Base-by-base conservation (phyloP, 2,329 filamentous ascomycete species). In the Rhynchosporium agropyri region DNA sequence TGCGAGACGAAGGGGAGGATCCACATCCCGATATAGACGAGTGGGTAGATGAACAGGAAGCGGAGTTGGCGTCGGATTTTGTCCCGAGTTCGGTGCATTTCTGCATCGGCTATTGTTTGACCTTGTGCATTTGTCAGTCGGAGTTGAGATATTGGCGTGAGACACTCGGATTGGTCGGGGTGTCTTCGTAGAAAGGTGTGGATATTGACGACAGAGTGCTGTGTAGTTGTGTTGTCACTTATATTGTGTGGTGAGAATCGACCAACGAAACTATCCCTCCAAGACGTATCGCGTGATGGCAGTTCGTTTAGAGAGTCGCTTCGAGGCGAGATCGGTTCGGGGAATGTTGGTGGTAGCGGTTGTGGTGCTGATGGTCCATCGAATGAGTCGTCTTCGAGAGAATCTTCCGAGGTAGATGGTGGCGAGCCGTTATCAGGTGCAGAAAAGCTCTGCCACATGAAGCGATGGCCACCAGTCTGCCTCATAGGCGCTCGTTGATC, bases 11-110 rank as follows among this genome's bases (percentile, higher is more conserved):
- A 90, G 0, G 90, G 90, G 7, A 90, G 76, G 3, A 89, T 76
- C 90, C 90, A 94, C 67, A 91, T 84, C 4, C 84, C 75, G 26
- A 90, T 80, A 74, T 94, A 93, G 3, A 89, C 82, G 20, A 88
- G 73, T 0, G 90, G 90, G 73, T 94, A 94, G 54, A 92, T 85
- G 75, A 93, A 91, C 20, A 92, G 80, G 36, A 89, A 82, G 38
- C 88, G 84, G 2, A 92, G 80, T 70, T 92, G 89, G 9, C 87
- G 83, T 50, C 84, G 82, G 63, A 90, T 87, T 63, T 82, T 83
- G 15, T 81, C 77, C 12, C 85, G 81, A 1, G 72, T 72, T 3
- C 68, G 67, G 8, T 81, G 74, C 68, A 78, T 73, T 54, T 74
- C 70, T 2, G 72, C 72, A 2, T 74, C 72, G 0, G 71, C 73